phyloP scores from a whole-genome alignment of 2,329 filamentous ascomycete genomes.

The Pseudopithomyces chartarum region DNA sequence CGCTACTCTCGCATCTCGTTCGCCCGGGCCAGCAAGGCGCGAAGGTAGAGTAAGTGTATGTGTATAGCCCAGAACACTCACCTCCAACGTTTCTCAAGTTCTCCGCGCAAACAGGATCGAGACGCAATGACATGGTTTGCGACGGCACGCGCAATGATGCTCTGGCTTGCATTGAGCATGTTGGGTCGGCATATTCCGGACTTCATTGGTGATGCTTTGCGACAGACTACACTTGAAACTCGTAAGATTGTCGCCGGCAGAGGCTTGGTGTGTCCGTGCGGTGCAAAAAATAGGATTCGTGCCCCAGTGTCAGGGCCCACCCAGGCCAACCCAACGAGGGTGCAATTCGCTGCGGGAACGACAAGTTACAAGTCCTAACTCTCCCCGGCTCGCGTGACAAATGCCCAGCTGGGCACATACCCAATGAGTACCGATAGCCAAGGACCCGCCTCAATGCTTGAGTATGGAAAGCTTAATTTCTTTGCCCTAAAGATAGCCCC shows the following conservation, averaged over 20 bases:
- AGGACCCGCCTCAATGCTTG: background rate
- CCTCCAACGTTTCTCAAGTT: background rate
- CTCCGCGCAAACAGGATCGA: background rate
- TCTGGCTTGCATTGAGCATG: background rate
- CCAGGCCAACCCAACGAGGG: background rate
- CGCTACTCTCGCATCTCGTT: background rate
- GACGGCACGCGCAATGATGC: background rate
- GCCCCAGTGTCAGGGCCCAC: background rate
- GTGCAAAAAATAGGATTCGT: conserved; percentile 5
- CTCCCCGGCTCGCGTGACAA: background rate
- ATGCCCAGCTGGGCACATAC: background rate
- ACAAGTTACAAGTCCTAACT: background rate
- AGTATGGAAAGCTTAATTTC: background rate
- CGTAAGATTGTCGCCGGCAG: background rate
- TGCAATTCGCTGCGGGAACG: background rate
- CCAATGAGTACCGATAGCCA: background rate
- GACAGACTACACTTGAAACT: background rate
- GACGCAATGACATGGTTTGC: background rate
- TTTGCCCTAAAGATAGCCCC: background rate
- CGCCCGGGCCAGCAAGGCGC: background rate
- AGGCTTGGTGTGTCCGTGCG: background rate
- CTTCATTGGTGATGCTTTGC: background rate
- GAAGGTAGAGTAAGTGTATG: too few species aligned
- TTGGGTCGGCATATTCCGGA: background rate
- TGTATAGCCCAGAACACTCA: too few species aligned